These are phyloP conservation scores for Fraxinus pennsylvanica DNA, from an alignment of 257 asterid species.

Conservation along the genomic window DNA sequence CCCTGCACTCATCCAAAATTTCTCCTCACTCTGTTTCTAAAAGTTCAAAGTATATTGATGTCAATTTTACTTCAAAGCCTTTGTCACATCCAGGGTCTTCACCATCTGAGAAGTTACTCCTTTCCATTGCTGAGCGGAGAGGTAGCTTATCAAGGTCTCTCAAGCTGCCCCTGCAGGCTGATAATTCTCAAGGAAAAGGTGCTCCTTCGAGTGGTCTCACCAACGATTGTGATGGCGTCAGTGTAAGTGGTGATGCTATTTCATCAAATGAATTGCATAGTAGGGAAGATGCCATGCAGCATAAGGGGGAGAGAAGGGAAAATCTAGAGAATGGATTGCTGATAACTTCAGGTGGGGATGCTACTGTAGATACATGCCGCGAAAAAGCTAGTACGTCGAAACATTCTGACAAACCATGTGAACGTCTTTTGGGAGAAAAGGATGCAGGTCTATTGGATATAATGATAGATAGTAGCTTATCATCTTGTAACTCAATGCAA, in stretches of 20 bases:
- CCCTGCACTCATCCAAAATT: slow-evolving; percentile 38
- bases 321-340: slow-evolving; percentile 23
- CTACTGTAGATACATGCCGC: slow-evolving; percentile 18
- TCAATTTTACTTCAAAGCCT: slow-evolving; percentile 41
- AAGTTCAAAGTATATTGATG: slow-evolving; percentile 52
- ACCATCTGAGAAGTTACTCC: slow-evolving; percentile 38
- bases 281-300: slow-evolving; percentile 15
- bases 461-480: slow-evolving; percentile 22
- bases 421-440: slow-evolving; percentile 24
- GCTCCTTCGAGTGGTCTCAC: slow-evolving; percentile 22
- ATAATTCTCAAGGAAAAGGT: slow-evolving; percentile 27
- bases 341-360: slow-evolving; percentile 24
- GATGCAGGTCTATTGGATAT: slow-evolving; percentile 20
- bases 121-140: slow-evolving; percentile 54
- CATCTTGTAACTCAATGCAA: slow-evolving; percentile 26
- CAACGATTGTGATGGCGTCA: slow-evolving; percentile 23
- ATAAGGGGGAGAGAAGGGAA: slow-evolving; percentile 23
- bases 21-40: slow-evolving; percentile 47
- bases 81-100: slow-evolving; percentile 38
- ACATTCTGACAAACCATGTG: slow-evolving; percentile 10
- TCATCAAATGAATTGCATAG: slow-evolving; percentile 26
- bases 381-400: slow-evolving; percentile 18
- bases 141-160: slow-evolving; percentile 44
- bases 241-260: slow-evolving; percentile 20
- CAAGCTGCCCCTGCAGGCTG: slow-evolving; percentile 35